Conservation (phyloP, 441 rosid species). For the Capsella rubella region DNA sequence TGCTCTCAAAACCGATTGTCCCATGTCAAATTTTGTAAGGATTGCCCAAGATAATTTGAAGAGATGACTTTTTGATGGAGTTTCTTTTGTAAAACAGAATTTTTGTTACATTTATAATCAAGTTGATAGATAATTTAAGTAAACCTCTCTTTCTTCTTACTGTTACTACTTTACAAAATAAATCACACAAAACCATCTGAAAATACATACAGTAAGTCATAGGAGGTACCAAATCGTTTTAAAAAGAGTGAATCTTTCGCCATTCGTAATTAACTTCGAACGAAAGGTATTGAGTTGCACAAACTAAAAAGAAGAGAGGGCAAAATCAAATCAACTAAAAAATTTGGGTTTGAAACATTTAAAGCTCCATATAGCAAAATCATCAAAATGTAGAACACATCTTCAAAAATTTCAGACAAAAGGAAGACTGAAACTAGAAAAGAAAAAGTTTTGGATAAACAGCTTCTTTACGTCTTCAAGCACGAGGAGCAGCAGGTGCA, state of each 20-base stretch:
- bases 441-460: neutral
- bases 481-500: conserved; percentile 53
- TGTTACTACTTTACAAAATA: neutral
- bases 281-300: neutral
- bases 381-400: conserved; percentile 33
- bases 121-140: neutral
- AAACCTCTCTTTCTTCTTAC: neutral
- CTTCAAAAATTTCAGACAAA: conserved; percentile 33
- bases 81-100: too few species aligned
- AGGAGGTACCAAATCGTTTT: neutral
- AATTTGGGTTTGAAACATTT: conserved; percentile 7
- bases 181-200: too few species aligned
- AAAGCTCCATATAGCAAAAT: conserved; percentile 12
- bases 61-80: neutral
- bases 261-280: too few species aligned
- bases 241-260: neutral
- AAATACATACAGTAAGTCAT: neutral
- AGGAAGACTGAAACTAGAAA: conserved; percentile 26
- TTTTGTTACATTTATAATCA: too few species aligned
- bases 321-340: conserved; percentile 30
- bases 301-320: neutral
- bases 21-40: conserved; percentile 67
- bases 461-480: conserved; percentile 38
- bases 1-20: conserved; percentile 83
- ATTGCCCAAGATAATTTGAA: conserved; percentile 53